A percentile compares a stretch with the other conserved stretches of the same genome.
Evolutionary conservation across 1,284 basidiomycete genomes (phyloP).

Genomic region (Somion occarium): DNA sequence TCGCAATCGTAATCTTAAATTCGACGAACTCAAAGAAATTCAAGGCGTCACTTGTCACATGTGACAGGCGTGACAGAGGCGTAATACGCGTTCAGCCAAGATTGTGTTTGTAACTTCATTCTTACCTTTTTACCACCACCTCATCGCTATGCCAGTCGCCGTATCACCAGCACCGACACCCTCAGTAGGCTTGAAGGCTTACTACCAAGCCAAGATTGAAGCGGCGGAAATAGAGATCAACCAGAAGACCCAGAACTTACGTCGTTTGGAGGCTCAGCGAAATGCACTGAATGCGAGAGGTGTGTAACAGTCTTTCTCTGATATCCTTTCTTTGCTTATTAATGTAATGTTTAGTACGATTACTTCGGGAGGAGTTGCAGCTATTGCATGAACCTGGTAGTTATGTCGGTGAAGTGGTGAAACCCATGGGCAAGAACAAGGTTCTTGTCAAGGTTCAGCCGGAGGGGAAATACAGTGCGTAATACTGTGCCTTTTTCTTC

Average conservation of each 20-base stretch:
- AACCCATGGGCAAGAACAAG: constrained; percentile 99
- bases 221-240: constrained; percentile 90
- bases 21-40: too few species aligned
- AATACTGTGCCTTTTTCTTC: background rate
- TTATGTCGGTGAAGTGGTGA: constrained; percentile 97
- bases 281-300: constrained; percentile 96
- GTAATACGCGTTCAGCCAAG: background rate
- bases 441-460: constrained; percentile 98
- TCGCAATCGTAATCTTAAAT: too few species aligned
- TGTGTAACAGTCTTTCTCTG: constrained; percentile 23
- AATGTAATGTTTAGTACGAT: constrained; percentile 51
- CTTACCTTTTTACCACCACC: background rate
- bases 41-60: too few species aligned
- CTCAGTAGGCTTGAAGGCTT: constrained; percentile 73
- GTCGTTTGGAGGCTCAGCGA: constrained; percentile 93
- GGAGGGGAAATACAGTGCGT: constrained; percentile 95
- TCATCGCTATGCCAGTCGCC: constrained; percentile 44
- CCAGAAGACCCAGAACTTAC: constrained; percentile 93
- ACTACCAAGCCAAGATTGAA: constrained; percentile 96
- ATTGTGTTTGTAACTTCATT: background rate
- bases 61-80: background rate
- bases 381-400: constrained; percentile 94
- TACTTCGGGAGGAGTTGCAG: constrained; percentile 92
- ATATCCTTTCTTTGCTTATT: background rate
- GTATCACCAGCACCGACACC: constrained; percentile 40